phyloP scores from a whole-genome alignment of 108 stramenopile genomes.

The Nitzschia putrida region DNA sequence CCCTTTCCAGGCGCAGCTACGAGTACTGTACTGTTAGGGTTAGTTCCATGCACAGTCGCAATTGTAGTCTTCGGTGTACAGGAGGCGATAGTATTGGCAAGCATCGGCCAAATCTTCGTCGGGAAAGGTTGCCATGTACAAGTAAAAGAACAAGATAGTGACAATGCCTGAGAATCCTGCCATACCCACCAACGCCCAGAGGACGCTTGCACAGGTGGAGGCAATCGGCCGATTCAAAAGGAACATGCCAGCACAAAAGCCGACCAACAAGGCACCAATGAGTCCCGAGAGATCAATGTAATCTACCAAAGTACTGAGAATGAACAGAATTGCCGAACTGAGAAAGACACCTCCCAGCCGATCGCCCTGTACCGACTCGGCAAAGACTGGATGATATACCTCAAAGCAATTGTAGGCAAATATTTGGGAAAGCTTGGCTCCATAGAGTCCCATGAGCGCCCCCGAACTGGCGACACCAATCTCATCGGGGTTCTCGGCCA shows the following conservation, averaged over 20 bases:
- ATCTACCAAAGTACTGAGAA: conserved; percentile 35
- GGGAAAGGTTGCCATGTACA: conserved; percentile 41
- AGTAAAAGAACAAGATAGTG: conserved; percentile 33
- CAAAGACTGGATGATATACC: conserved; percentile 9
- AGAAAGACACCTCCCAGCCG: conserved; percentile 44
- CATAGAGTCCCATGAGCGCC: conserved; percentile 62
- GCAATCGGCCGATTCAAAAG: conserved; percentile 33
- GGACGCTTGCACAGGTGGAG: conserved; percentile 27
- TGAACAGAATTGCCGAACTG: conserved; percentile 32
- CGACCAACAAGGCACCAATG: conserved; percentile 49
- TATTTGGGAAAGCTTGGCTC: conserved; percentile 59
- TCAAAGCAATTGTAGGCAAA: conserved; percentile 34
- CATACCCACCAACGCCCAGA: conserved; percentile 60
- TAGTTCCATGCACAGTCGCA: conserved; percentile 61
- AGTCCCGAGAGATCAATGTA: conserved; percentile 63
- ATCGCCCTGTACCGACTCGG: conserved; percentile 29
- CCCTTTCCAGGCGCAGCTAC: too few species aligned
- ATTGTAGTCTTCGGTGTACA: conserved; percentile 72
- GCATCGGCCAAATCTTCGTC: conserved; percentile 74
- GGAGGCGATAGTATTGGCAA: conserved; percentile 75
- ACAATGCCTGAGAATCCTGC: conserved; percentile 32
- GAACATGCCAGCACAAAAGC: conserved; percentile 51
- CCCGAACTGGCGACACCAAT: conserved; percentile 57
- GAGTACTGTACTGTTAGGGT: too few species aligned
- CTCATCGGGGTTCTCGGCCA: conserved; percentile 36